Base-by-base conservation (phyloP, 768 basidiomycete species). In the Melanogaster broomeanus region DNA sequence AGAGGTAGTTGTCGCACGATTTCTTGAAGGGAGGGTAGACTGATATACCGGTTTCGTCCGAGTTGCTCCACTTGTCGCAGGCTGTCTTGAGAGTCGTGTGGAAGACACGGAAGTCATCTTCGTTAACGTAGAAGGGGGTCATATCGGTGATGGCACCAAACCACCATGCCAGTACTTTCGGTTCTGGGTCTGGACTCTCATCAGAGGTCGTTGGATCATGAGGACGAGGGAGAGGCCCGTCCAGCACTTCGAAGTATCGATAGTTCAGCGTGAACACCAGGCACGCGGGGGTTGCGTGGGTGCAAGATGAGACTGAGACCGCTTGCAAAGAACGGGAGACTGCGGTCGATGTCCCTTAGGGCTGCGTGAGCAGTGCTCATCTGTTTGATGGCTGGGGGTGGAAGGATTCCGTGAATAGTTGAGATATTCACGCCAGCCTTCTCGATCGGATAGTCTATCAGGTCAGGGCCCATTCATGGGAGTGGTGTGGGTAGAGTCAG, bases 1-100 rank as follows among this genome's bases (percentile, higher is more conserved):
- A 75, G 60, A 83, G 78, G 63, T 83, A 80, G 58, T 76, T 69
- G 60, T 83, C 80, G 59, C 79, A 81, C 68, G 78, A 80, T 15
- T 63, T 49, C 58, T 83, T 83, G 68, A 78, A 80, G 2, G 65
- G 57, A 0, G 68, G 60, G 64, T 79, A 80, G 55, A 80, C 69
- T 1, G 61, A 59, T 24, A 45, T 4, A 30, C 24, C 4, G 33
- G 53, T 31, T 4, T 42, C 24, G 5, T 6, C 12, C 18, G 37
- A 25, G 19, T 61, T 53, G 45, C 75, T 71, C 61, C 78, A 75
- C 19, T 61, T 38, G 42, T 80, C 77, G 56, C 77, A 79, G 2
- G 74, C 72, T 2, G 42, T 42, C 46, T 78, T 76, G 54, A 79
- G 66, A 9, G 74, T 72, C 11, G 45, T 39, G 62, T 82, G 78